phyloP scores from a whole-genome alignment of 257 asterid species.

The Thymus mandschuricus region DNA sequence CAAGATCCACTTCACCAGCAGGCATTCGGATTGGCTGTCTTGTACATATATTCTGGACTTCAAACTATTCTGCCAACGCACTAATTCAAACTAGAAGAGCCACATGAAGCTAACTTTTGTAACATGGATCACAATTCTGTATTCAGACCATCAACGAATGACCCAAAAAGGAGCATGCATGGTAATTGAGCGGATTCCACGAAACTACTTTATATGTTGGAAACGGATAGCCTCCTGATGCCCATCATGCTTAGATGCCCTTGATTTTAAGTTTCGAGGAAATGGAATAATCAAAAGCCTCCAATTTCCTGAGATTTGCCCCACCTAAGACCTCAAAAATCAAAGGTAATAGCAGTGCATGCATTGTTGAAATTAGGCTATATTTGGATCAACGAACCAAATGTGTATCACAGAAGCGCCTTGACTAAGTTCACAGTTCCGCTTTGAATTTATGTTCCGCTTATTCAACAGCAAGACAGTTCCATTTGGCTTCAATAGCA shows the following conservation, averaged over 20 bases:
- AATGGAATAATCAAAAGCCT: constrained; percentile 16
- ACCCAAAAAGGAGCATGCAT: background rate
- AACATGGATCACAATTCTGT: too few species aligned
- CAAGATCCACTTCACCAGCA: too few species aligned
- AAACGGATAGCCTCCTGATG: constrained; percentile 7
- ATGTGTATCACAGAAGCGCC: constrained; percentile 23
- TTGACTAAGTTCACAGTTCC: constrained; percentile 24
- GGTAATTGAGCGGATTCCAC: background rate
- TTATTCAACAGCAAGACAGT: constrained; percentile 20
- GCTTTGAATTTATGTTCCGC: constrained; percentile 14
- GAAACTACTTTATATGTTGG: constrained; percentile 10
- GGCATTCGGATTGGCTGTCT: too few species aligned
- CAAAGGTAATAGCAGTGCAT: constrained; percentile 22
- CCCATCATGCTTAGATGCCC: background rate
- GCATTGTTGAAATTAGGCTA: constrained; percentile 9
- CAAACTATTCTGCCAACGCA: too few species aligned
- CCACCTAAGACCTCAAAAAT: constrained; percentile 35
- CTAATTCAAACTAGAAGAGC: too few species aligned
- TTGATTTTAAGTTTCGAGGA: constrained; percentile 18
- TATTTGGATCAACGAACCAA: constrained; percentile 17
- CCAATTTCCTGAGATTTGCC: constrained; percentile 21
- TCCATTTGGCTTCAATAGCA: constrained; percentile 28
- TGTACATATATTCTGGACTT: too few species aligned
- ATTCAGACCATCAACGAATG: background rate
- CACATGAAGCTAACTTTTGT: too few species aligned